Evolutionary conservation across 73 alveolate species (phyloP), one percentile per base, ranked within the genome.

Genomic region (Paramecium sexaurelia): DNA sequence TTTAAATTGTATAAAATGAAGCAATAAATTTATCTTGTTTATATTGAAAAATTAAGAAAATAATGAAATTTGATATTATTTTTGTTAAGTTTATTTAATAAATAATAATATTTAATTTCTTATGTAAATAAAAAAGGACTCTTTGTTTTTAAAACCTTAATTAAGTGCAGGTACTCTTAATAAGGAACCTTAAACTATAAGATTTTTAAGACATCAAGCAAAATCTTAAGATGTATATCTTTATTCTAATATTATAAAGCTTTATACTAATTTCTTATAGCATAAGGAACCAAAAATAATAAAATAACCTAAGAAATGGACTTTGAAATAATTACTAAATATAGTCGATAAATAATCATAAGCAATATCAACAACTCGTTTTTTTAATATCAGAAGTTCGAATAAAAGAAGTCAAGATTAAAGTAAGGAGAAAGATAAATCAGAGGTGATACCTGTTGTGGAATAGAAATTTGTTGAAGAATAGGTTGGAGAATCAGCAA

Each of bases 391-490:
- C 0, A 61, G 17, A 29, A 61, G 29, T 51, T 51, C 29, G 17
- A 51, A 61, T 8, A 61, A 61, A 27, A 26, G 47, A 32, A 61
- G 83, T 61, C 19, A 32, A 61, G 83, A 26, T 7, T 61, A 26
- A 61, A 61, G 83, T 61, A 61, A 61, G 39, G 83, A 61, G 47
- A 61, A 61, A 5, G 83, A 61, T 61, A 61, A 61, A 61, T 61
- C 83, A 61, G 47, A 61, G 7, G 83, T 61, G 1, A 1, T 61
- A 22, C 67, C 67, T n/a, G 32, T 51, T 1, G 43, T 61, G 6
- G 83, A 61, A 61, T 41, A 61, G 26, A 61, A 61, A 19, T 61
- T 61, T 11, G 26, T 61, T 61, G 83, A 61, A 61, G 83, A 61
- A 13, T 29, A 61, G 26, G 83, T 61, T 29, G 83, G 83, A 22